Percentiles rank a stretch among this genome's conserved stretches.
These are phyloP conservation scores for Silene conica DNA, from an alignment of 148 eudicot genomes.

Conservation along the genomic window DNA sequence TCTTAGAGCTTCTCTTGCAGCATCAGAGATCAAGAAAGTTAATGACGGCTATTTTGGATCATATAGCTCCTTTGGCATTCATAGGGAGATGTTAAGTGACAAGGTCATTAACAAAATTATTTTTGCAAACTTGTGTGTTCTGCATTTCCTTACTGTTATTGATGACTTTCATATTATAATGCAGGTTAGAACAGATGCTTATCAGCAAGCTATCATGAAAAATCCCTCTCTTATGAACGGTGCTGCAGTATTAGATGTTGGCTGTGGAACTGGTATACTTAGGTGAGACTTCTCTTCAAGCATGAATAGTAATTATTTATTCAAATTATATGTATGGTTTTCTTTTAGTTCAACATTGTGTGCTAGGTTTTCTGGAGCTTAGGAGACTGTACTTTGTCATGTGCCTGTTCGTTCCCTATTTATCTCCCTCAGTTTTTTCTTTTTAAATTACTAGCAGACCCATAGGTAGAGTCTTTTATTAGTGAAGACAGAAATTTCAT, in stretches of 20 bases:
- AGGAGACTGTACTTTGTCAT: not conserved
- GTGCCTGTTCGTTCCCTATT: not conserved
- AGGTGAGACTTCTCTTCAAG: slow-evolving; percentile 45
- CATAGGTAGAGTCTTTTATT: no score
- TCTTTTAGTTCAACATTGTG: not conserved
- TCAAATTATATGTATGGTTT: not conserved
- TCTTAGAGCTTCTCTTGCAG: slow-evolving; percentile 29
- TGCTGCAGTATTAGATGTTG: slow-evolving; percentile 86
- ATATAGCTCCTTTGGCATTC: slow-evolving; percentile 93
- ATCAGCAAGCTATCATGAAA: slow-evolving; percentile 65
- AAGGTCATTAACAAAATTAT: slow-evolving; percentile 41
- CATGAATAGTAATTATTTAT: not conserved
- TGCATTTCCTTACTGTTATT: not conserved
- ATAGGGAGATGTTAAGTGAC: slow-evolving; percentile 95
- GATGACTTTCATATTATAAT: slow-evolving; percentile 15
- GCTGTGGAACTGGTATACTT: slow-evolving; percentile 96
- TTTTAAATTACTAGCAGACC: no score
- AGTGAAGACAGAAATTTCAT: no score
- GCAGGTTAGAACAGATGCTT: slow-evolving; percentile 90
- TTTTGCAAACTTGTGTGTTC: slow-evolving; percentile 4
- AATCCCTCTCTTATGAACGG: slow-evolving; percentile 73
- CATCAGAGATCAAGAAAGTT: slow-evolving; percentile 51
- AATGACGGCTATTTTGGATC: slow-evolving; percentile 80
- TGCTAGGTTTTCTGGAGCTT: not conserved
- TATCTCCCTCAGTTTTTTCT: not conserved